Evolutionary conservation across 805 yeast species (phyloP), one percentile per base, ranked within the genome.

Genomic region (Candida nemodendra): DNA sequence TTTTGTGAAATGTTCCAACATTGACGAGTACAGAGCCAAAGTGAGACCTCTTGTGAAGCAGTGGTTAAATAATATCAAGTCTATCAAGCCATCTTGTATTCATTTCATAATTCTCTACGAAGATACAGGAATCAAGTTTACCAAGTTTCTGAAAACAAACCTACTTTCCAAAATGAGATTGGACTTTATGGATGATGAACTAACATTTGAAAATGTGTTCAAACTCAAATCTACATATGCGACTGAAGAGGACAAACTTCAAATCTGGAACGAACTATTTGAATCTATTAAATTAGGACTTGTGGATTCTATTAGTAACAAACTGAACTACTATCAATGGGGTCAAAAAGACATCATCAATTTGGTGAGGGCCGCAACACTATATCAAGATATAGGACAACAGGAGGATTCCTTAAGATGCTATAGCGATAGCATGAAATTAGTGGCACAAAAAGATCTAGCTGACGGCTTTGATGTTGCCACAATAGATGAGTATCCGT

Each of bases 11-110:
- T 76, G 82, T 42, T 79, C 76, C 4, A 76, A 75, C 30, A 58
- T 83, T 14, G 98, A 91, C 12, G 76, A 76, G 1, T 91, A 91
- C 59, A 69, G 95, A 42, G 60, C 83, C 0, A 85, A 82, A 51
- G 88, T 84, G 1, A 73, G 99, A 27, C 95, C 95, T 1, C 65
- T 88, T 47, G 77, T 90, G 16, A 73, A 71, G 32, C 93, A 84
- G 48, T 93, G 99, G 98, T 65, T 85, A 18, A 67, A 72, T 37
- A 50, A 68, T 30, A 49, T 66, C 46, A 49, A 65, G 41, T 39
- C 64, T 54, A 34, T 74, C 38, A 71, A 75, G 2, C 74, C 81
- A 8, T 81, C 79, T 34, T 79, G 89, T 7, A 47, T 51, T 9
- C 50, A 55, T 81, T 65, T 75, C 43, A 69, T 88, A 4, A 59